phyloP scores from a whole-genome alignment of 768 basidiomycete genomes.

The Mycena floridula region DNA sequence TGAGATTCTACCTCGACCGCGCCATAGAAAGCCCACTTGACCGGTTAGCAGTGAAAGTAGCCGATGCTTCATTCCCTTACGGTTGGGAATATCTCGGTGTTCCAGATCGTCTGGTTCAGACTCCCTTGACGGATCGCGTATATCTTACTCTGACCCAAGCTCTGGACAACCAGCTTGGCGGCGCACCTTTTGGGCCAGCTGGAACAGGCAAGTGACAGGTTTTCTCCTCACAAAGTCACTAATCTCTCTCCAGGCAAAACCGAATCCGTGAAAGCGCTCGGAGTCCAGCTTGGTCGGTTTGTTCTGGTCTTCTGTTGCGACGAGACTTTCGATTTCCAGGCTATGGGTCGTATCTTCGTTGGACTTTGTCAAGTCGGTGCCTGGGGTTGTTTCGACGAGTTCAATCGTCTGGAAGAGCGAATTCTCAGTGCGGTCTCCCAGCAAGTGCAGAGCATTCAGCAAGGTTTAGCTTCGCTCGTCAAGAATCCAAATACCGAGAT shows the following conservation, averaged over 20 bases:
- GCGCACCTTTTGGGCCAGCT: conserved; percentile 96
- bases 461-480: conserved; percentile 78
- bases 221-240: conserved; percentile 8
- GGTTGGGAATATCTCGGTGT: conserved; percentile 99
- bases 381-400: conserved; percentile 98
- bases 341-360: conserved; percentile 99
- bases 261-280: conserved; percentile 97
- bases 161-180: conserved; percentile 89
- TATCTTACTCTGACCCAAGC: conserved; percentile 97
- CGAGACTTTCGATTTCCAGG: conserved; percentile 99
- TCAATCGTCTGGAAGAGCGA: conserved; percentile 96
- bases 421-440: conserved; percentile 98
- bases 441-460: conserved; percentile 97
- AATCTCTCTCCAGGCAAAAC: conserved; percentile 69
- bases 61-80: conserved; percentile 91
- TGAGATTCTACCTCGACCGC: conserved; percentile 92
- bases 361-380: conserved; percentile 98
- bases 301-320: conserved; percentile 99
- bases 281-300: conserved; percentile 94
- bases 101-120: conserved; percentile 94
- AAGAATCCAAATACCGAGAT: conserved; percentile 88
- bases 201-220: conserved; percentile 66
- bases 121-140: conserved; percentile 93
- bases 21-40: conserved; percentile 71
- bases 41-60: conserved; percentile 73